Evolutionary conservation across 208 protist genomes (phyloP).

Genomic region (Strigomonas galati): DNA sequence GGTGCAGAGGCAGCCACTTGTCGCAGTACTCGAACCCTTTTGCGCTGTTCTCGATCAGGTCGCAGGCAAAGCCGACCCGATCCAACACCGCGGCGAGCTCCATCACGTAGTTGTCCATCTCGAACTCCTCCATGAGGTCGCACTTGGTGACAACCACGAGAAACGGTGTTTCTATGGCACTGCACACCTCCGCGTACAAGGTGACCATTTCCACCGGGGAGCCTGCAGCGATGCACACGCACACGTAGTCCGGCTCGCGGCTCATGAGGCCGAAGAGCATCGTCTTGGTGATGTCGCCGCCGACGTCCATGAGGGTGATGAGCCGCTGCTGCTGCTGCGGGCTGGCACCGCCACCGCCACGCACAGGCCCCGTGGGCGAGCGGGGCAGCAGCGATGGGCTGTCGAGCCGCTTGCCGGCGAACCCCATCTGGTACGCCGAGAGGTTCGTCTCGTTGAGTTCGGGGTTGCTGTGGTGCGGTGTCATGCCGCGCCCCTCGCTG

Average conservation of each 20-base stretch:
- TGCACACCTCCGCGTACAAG: slow-evolving; percentile 90
- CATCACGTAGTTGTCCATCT: slow-evolving; percentile 87
- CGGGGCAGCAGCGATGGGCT: not conserved
- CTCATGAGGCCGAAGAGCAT: slow-evolving; percentile 94
- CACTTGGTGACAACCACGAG: slow-evolving; percentile 94
- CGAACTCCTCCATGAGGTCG: slow-evolving; percentile 91
- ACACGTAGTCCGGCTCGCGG: slow-evolving; percentile 87
- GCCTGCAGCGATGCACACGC: slow-evolving; percentile 62
- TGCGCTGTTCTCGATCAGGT: slow-evolving; percentile 30
- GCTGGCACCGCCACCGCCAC: slow-evolving; percentile 3
- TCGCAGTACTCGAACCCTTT: slow-evolving; percentile 24
- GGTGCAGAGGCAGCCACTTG: slow-evolving; percentile 24
- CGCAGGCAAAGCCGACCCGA: slow-evolving; percentile 33
- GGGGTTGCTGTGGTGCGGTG: not conserved
- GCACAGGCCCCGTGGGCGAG: slow-evolving; percentile 3
- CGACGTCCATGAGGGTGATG: slow-evolving; percentile 71
- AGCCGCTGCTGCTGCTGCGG: slow-evolving; percentile 20
- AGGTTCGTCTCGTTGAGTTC: too few species aligned
- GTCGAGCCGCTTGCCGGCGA: too few species aligned
- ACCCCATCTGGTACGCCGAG: too few species aligned
- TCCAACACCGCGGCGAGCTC: slow-evolving; percentile 65
- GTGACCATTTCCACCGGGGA: slow-evolving; percentile 25
- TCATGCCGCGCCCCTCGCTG: not conserved
- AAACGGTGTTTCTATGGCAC: slow-evolving; percentile 91
- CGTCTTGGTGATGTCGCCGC: slow-evolving; percentile 75